Evolutionary conservation across 2,329 filamentous ascomycete genomes (phyloP), one percentile per base, ranked within the genome.

Genomic region (Cadophora sp.): DNA sequence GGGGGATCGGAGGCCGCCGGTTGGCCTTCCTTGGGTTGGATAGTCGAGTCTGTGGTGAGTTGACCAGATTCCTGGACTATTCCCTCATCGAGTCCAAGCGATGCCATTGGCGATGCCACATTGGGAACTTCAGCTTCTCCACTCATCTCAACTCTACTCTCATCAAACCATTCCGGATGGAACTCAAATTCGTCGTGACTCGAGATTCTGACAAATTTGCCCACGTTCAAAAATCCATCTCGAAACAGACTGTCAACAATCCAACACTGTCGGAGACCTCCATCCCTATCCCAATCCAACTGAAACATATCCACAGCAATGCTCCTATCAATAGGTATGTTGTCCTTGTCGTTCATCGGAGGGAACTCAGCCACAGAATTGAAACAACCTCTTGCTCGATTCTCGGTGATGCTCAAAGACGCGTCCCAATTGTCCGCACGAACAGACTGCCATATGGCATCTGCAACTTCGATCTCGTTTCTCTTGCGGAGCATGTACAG

Each of bases 361-460:
- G 53, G 62, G 26, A 65, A 65, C 9, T 59, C 53, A 16, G 37
- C 51, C 5, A 65, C 62, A 26, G 62, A 58, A 50, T 65, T 65
- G 37, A 65, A 65, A 11, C 62, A 65, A 7, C 62, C 53, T 46
- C 37, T 56, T 22, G 14, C 19, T 58, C 51, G 62, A 48, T 59
- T 59, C 2, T 56, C 51, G 3, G 31, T 34, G 40, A 19, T 8
- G 1, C 24, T 64, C 29, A 64, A 16, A 11, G 29, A 26, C 3
- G 34, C 34, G 3, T 64, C 34, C 62, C 62, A 64, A 2, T 48
- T 64, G 37, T 64, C 62, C 22, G 48, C 50, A 6, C 51, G 50
- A 2, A 58, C 24, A 48, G 51, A 64, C 6, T 56, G 50, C 62
- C 62, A 64, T n/a, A 64, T 64, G 6, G 62, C 62, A 48, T 64